Evolutionary conservation across 257 asterid genomes (phyloP).

Genomic region (Przewalskia tangutica): DNA sequence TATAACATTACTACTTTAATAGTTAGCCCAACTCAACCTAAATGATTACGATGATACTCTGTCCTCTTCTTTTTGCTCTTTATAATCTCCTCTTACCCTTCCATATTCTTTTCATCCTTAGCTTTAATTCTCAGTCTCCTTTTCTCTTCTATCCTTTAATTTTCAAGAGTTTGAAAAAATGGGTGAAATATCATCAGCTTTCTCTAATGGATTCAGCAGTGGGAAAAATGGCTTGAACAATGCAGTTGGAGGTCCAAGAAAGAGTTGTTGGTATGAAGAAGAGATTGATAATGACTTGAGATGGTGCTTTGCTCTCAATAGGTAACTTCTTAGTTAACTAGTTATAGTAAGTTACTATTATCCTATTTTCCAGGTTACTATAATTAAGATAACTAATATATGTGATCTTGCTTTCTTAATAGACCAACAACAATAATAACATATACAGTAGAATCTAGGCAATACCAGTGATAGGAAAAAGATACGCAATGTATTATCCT

Average conservation of each 20-base stretch:
- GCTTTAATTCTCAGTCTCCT: neutral
- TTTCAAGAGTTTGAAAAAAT: slow-evolving; percentile 15
- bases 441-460: no score
- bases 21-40: slow-evolving; percentile 13
- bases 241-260: slow-evolving; percentile 47
- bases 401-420: no score
- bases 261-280: slow-evolving; percentile 98
- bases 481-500: neutral
- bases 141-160: neutral
- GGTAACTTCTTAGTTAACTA: slow-evolving; percentile 26
- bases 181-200: slow-evolving; percentile 70
- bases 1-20: neutral
- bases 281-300: slow-evolving; percentile 87
- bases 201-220: slow-evolving; percentile 26
- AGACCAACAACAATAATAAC: no score
- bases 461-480: slow-evolving; percentile 1
- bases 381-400: no score
- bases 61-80: slow-evolving; percentile 13
- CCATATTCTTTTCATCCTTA: slow-evolving; percentile 19
- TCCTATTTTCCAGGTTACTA: no score
- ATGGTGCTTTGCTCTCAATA: slow-evolving; percentile 96
- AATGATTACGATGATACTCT: slow-evolving; percentile 13
- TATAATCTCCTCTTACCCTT: slow-evolving; percentile 21
- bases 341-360: no score
- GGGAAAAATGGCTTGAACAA: slow-evolving; percentile 23